These are phyloP conservation scores for Debaryomyces subglobosus DNA, from an alignment of 1,139 yeast genomes.

Conservation along the genomic window DNA sequence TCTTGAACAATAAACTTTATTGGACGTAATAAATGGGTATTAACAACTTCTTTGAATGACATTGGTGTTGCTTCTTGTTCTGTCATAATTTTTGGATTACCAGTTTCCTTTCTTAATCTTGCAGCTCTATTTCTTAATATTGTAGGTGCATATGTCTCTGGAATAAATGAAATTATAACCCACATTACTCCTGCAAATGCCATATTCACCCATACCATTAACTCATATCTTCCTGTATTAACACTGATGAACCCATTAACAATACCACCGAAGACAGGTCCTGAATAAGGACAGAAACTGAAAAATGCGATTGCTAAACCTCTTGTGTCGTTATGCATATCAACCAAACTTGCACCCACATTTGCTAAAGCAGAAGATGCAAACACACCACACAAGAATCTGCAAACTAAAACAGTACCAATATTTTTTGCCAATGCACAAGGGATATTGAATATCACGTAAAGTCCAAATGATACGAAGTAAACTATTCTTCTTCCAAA, in stretches of 20 bases:
- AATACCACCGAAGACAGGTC: constrained; percentile 90
- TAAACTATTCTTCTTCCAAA: constrained; percentile 88
- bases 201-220: constrained; percentile 88
- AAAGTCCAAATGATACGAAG: constrained; percentile 70
- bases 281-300: constrained; percentile 91
- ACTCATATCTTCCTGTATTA: constrained; percentile 64
- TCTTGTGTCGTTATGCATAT: constrained; percentile 76
- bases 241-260: constrained; percentile 85
- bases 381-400: constrained; percentile 87
- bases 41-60: constrained; percentile 62
- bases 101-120: constrained; percentile 74
- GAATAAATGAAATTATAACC: constrained; percentile 62
- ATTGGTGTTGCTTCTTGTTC: constrained; percentile 86
- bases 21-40: constrained; percentile 74
- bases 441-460: constrained; percentile 81
- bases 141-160: constrained; percentile 92
- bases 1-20: constrained; percentile 73
- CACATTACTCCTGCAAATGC: constrained; percentile 88
- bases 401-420: constrained; percentile 75
- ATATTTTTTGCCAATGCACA: constrained; percentile 86
- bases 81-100: constrained; percentile 81
- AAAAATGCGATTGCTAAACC: constrained; percentile 90
- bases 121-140: constrained; percentile 75
- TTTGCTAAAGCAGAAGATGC: constrained; percentile 81
- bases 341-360: constrained; percentile 91